These are phyloP conservation scores for Moesziomyces sp. DNA, from an alignment of 1,284 basidiomycete genomes.

Conservation along the genomic window DNA sequence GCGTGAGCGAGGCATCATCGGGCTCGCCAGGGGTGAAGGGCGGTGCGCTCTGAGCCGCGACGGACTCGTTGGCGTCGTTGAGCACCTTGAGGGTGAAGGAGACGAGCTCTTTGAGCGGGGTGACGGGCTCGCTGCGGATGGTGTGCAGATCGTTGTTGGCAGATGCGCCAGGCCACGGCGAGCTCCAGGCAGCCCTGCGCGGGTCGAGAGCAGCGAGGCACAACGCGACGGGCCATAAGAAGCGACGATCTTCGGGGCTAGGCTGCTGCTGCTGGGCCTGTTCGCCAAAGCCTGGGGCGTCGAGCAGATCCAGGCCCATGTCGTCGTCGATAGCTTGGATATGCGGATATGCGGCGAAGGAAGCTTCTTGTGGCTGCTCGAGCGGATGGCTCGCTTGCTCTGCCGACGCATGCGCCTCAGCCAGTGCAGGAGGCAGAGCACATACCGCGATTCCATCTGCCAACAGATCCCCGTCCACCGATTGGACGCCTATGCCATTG, in stretches of 20 bases:
- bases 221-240: slow-evolving; percentile 34
- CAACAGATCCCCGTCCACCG: neutral
- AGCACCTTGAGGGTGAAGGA: slow-evolving; percentile 43
- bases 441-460: slow-evolving; percentile 31
- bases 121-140: slow-evolving; percentile 26
- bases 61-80: slow-evolving; percentile 35
- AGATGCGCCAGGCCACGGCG: neutral
- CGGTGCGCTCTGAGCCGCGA: slow-evolving; percentile 8
- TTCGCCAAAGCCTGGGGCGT: neutral
- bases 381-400: neutral
- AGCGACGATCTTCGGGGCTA: neutral
- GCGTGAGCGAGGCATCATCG: slow-evolving; percentile 20
- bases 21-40: slow-evolving; percentile 28
- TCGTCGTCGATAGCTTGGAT: neutral
- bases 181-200: neutral
- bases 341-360: neutral
- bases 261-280: neutral
- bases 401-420: neutral
- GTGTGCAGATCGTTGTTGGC: slow-evolving; percentile 16
- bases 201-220: slow-evolving; percentile 17
- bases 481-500: neutral
- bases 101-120: slow-evolving; percentile 44
- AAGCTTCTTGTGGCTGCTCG: neutral
- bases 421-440: neutral
- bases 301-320: neutral